Base-by-base conservation (phyloP, 139 green algal genomes). In the Medakamo hakoo region DNA sequence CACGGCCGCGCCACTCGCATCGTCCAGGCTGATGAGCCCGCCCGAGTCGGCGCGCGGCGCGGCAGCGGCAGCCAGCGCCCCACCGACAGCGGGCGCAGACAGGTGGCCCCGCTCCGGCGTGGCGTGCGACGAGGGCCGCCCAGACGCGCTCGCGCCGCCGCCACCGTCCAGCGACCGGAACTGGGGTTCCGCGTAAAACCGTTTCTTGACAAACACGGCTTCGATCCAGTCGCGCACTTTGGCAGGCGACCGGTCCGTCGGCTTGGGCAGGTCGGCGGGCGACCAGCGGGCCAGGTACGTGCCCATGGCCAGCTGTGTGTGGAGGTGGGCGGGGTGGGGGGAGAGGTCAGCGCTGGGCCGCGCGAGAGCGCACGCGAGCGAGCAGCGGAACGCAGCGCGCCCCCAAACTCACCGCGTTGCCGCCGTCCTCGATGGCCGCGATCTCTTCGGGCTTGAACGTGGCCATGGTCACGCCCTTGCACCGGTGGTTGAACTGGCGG, bases 381-480 rank as follows among this genome's bases (percentile, higher is more conserved):
- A 49, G 23, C 20, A 30, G 24, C 2, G 20, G 25, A n/a, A 4
- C 31, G 59, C 63, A 64, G 23, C n/a, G 3, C 16, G 23, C 23
- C 19, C 31, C 57, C 32, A 9, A 64, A 64, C 74, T 48, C 59
- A 93, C 84, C 78, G 71, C 68, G 59, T 94, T 94, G 5, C 86
- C 86, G 19, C 76, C 76, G 1, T 66, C 40, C 52, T 84, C 30
- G 30, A 94, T 60, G 1, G 67, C 68, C 5, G 55, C 57, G 14
- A 90, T 68, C 63, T 94, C 86, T 9, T 94, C 82, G 2, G 75
- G 59, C 26, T 78, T 84, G 71, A 93, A 94, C 0, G 74, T 82
- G 48, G 78, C 77, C 68, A 92, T 83, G 4, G 78, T 84, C 0
- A 94, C 59, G 14, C 80, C 86, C 63, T 93, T 94, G 27, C 86